Base-by-base conservation (phyloP, 257 asterid species). In the Jacaranda copaia region DNA sequence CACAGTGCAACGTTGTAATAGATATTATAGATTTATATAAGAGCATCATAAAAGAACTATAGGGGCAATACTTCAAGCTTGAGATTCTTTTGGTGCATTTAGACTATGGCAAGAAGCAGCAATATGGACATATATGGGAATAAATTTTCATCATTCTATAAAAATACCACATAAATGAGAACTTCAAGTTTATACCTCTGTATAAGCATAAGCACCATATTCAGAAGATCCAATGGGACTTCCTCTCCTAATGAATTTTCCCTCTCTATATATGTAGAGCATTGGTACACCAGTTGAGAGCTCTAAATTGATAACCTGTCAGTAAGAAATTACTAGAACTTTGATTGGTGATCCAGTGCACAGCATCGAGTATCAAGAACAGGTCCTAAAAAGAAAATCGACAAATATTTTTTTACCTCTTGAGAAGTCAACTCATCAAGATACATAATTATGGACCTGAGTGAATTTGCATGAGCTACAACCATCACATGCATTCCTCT, bases 361-460 rank as follows among this genome's bases (percentile, higher is more conserved):
- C 35, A 68, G 48, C 15, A 55, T 63, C 42, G 64, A 53, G n/a
- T 19, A 69, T 25, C 32, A 0, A 25, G 32, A 0, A 25, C 32
- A 25, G 32, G 32, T 68, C 82, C 8, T 6, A 3, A 3, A 65
- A 42, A 20, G 1, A 65, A 66, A 71, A 55, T 10, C 15, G 18
- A 19, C 3, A 51, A 71, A 48, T 0, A 52, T 16, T 43, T 10
- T 10, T 39, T 81, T 78, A 94, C 98, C 98, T 94, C 96, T 74
- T 87, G 85, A 70, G 97, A 86, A 78, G 93, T 92, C 79, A 92
- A 74, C 59, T 90, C 82, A 79, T 92, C 98, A 25, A 94, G 98
- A 87, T 94, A 94, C 98, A 92, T 92, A 55, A 94, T 86, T 74
- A 90, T 92, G 82, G 98, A 94, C 85, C 98, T 89, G 83, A 92